Conservation (phyloP, 2,329 filamentous ascomycete species). For the Chalaropsis thielavioides region DNA sequence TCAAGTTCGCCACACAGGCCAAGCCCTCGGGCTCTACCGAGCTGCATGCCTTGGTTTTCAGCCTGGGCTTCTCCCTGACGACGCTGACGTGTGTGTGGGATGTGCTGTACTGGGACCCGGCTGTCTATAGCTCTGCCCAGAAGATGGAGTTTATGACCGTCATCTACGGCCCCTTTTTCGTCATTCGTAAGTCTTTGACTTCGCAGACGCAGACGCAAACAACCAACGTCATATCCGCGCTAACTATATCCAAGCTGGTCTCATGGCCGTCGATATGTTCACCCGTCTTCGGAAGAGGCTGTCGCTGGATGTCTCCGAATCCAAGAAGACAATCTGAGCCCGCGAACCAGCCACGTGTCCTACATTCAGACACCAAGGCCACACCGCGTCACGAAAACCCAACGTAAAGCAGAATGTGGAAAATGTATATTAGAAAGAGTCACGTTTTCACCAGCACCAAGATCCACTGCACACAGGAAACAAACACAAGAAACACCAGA, state of each 20-base stretch:
- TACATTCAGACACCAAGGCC: not conserved
- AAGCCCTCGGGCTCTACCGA: constrained; percentile 27
- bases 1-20: constrained; percentile 24
- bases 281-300: constrained; percentile 34
- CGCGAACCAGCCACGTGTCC: not conserved
- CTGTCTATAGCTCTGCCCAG: constrained; percentile 30
- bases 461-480: not conserved
- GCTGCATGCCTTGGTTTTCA: constrained; percentile 38
- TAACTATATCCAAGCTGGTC: constrained; percentile 26
- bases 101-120: constrained; percentile 34
- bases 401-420: not conserved
- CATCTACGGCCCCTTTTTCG: constrained; percentile 37
- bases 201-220: not conserved
- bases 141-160: constrained; percentile 35
- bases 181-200: constrained; percentile 34
- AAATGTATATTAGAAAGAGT: not conserved
- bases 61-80: constrained; percentile 36
- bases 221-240: constrained; percentile 6
- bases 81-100: constrained; percentile 39
- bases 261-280: constrained; percentile 43
- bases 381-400: not conserved
- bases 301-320: constrained; percentile 20
- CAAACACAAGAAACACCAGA: constrained; percentile 1
- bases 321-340: constrained; percentile 15
- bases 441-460: not conserved